Percentiles rank a stretch among this genome's conserved stretches.
phyloP scores from a whole-genome alignment of 1,284 basidiomycete genomes.

The Tranzscheliella williamsii region DNA sequence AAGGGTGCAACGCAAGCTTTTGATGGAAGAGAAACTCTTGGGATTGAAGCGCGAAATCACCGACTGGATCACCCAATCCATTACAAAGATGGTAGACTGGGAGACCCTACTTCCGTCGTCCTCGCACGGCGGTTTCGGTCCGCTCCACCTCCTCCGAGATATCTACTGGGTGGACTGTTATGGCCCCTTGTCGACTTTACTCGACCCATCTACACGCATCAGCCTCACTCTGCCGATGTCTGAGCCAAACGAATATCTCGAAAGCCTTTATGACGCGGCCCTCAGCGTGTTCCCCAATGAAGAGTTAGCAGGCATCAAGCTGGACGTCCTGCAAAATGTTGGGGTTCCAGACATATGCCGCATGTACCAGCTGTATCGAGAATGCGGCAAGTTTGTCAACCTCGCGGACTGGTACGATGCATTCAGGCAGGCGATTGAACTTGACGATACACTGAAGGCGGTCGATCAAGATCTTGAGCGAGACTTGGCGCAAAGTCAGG shows the following conservation, averaged over 20 bases:
- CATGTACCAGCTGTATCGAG: conserved; percentile 46
- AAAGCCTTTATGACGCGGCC: conserved; percentile 30
- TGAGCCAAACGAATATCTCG: conserved; percentile 21
- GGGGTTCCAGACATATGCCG: conserved; percentile 47
- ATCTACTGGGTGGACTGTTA: conserved; percentile 33
- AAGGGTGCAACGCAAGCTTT: conserved; percentile 24
- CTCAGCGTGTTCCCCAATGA: conserved; percentile 19
- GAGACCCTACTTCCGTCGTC: conserved; percentile 1
- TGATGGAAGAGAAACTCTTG: conserved; percentile 37
- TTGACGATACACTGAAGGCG: conserved; percentile 2
- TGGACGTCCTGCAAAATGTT: conserved; percentile 1
- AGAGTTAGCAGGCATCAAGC: conserved; percentile 11
- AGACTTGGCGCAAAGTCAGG: background rate
- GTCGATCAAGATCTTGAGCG: conserved; percentile 2
- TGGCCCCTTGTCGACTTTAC: conserved; percentile 12
- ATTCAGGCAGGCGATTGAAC: conserved; percentile 42
- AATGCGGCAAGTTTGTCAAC: conserved; percentile 54
- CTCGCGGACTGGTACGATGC: conserved; percentile 56
- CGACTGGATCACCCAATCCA: conserved; percentile 20
- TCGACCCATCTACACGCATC: conserved; percentile 22
- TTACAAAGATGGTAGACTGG: conserved; percentile 30
- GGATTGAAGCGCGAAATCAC: conserved; percentile 38
- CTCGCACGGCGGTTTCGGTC: conserved; percentile 1
- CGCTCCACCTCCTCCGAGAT: conserved; percentile 12
- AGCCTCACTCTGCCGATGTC: conserved; percentile 15